Percentiles rank a stretch among this genome's conserved stretches.
Conservation (phyloP, 768 basidiomycete species). For the Boletus insuetus region DNA sequence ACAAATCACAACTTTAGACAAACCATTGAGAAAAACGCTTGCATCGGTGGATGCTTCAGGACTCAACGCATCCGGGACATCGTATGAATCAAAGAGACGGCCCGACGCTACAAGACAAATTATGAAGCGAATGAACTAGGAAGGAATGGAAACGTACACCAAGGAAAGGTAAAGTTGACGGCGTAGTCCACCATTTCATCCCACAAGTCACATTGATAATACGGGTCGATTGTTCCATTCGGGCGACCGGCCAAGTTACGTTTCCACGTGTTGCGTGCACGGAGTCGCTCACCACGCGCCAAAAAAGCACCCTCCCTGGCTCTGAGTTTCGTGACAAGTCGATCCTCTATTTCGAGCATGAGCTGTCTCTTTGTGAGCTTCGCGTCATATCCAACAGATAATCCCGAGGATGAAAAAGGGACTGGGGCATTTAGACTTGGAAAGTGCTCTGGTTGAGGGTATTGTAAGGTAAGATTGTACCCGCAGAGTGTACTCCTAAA, state of each 20-base stretch:
- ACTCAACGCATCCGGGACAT: slow-evolving; percentile 35
- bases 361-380: background rate
- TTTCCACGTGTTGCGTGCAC: slow-evolving; percentile 33
- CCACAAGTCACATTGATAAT: slow-evolving; percentile 59
- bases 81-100: slow-evolving; percentile 43
- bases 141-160: slow-evolving; percentile 32
- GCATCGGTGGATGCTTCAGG: slow-evolving; percentile 49
- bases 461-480: background rate
- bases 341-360: background rate
- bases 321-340: background rate
- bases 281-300: slow-evolving; percentile 17
- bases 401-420: background rate
- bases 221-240: slow-evolving; percentile 55
- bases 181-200: slow-evolving; percentile 67
- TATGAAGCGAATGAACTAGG: background rate
- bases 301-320: slow-evolving; percentile 7
- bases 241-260: slow-evolving; percentile 46
- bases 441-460: background rate
- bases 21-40: slow-evolving; percentile 55
- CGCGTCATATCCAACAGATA: too few species aligned
- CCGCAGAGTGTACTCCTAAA: background rate
- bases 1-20: background rate
- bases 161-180: slow-evolving; percentile 63
- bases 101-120: slow-evolving; percentile 6
- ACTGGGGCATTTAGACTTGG: background rate